phyloP scores from a whole-genome alignment of 1,284 basidiomycete species.

The Sporisorium scitamineum region DNA sequence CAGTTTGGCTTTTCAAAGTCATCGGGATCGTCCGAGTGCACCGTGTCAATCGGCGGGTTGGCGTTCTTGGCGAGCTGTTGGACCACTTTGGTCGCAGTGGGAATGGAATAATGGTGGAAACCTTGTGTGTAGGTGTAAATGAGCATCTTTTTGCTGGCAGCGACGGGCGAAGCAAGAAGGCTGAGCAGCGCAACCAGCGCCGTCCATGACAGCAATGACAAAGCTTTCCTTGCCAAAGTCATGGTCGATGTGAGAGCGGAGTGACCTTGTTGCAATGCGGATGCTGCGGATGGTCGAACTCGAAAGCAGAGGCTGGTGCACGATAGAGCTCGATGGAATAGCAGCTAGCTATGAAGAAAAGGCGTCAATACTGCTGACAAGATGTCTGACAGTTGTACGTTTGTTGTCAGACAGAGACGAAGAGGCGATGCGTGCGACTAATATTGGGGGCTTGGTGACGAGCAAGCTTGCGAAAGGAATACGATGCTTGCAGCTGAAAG shows the following conservation, averaged over 20 bases:
- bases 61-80: slow-evolving; percentile 45
- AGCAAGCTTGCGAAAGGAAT: neutral
- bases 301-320: neutral
- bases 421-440: neutral
- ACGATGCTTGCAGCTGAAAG: neutral
- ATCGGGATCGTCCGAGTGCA: slow-evolving; percentile 43
- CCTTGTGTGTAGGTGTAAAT: slow-evolving; percentile 57
- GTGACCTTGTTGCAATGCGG: neutral
- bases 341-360: too few species aligned
- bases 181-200: slow-evolving; percentile 19
- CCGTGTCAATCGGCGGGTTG: slow-evolving; percentile 39
- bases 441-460: neutral
- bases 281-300: neutral
- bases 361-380: neutral
- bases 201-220: slow-evolving; percentile 18
- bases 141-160: slow-evolving; percentile 52
- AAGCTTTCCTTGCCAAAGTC: slow-evolving; percentile 4
- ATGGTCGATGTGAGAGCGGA: slow-evolving; percentile 3
- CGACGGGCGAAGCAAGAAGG: slow-evolving; percentile 17
- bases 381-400: neutral
- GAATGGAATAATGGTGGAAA: slow-evolving; percentile 57
- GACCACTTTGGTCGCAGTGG: slow-evolving; percentile 48
- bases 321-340: too few species aligned
- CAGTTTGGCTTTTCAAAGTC: slow-evolving; percentile 50
- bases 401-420: neutral